Percentiles rank a stretch among this genome's conserved stretches.
Evolutionary conservation across 1,139 yeast species (phyloP).

Genomic region (Debaryomycetaceae sp.): DNA sequence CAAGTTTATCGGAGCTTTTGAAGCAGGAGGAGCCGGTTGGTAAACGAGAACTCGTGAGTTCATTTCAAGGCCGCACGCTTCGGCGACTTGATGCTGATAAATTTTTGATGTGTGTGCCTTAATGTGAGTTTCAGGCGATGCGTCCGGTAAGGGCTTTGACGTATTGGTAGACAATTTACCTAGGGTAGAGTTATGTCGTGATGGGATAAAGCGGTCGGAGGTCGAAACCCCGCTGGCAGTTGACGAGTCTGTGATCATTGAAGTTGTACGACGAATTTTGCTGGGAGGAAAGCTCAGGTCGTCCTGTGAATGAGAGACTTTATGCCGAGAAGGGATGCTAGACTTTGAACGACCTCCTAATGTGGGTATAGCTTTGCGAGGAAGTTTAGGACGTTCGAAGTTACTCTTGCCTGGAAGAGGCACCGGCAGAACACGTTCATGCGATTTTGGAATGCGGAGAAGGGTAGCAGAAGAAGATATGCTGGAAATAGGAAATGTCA

Average conservation of each 20-base stretch:
- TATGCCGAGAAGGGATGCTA: neutral
- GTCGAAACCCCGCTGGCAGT: slow-evolving; percentile 9
- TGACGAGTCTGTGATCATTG: slow-evolving; percentile 17
- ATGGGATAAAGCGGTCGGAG: slow-evolving; percentile 35
- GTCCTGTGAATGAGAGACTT: neutral
- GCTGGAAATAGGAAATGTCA: no score
- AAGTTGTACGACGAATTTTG: slow-evolving; percentile 26
- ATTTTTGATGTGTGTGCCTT: slow-evolving; percentile 61
- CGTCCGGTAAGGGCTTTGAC: slow-evolving; percentile 31
- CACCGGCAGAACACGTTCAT: no score
- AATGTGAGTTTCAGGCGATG: slow-evolving; percentile 44
- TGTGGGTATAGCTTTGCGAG: neutral
- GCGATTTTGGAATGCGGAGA: no score
- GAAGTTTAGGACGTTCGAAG: neutral
- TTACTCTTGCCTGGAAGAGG: no score
- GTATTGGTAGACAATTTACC: slow-evolving; percentile 26
- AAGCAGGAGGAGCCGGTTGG: slow-evolving; percentile 79
- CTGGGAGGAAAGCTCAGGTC: slow-evolving; percentile 10
- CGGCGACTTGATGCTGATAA: slow-evolving; percentile 81
- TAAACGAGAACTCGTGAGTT: slow-evolving; percentile 79
- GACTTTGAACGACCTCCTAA: neutral
- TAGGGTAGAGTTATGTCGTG: slow-evolving; percentile 29
- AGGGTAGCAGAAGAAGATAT: no score
- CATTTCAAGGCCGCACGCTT: slow-evolving; percentile 85
- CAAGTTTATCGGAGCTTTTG: slow-evolving; percentile 46